Conservation (phyloP, 73 alveolate genomes). For the Tetrahymena malaccensis region DNA sequence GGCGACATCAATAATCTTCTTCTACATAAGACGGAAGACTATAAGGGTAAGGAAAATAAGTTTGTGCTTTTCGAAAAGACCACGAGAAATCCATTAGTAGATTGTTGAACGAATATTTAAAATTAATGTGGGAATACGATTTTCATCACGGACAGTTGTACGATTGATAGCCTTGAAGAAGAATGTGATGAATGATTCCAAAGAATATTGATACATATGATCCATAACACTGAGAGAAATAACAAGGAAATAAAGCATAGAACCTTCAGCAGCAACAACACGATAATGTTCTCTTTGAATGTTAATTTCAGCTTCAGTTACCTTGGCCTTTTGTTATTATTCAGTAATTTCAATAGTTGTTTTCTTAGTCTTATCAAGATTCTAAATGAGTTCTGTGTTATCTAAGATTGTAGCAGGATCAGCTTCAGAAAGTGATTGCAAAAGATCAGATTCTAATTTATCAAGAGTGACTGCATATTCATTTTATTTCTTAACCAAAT, state of each 20-base stretch:
- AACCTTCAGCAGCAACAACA: conserved; percentile 99
- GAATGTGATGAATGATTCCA: conserved; percentile 96
- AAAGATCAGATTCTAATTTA: conserved; percentile 91
- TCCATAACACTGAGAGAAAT: conserved; percentile 96
- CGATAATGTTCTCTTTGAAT: conserved; percentile 96
- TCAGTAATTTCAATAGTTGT: conserved; percentile 92
- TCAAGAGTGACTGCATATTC: conserved; percentile 95
- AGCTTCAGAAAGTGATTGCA: conserved; percentile 94
- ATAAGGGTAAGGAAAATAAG: conserved; percentile 95
- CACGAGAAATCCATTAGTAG: conserved; percentile 98
- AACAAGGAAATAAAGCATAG: conserved; percentile 98
- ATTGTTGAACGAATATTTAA: conserved; percentile 94
- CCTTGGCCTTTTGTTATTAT: conserved; percentile 80
- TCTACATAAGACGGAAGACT: conserved; percentile 97
- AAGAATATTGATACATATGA: conserved; percentile 99
- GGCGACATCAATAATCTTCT: conserved; percentile 72
- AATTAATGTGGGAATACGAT: conserved; percentile 88
- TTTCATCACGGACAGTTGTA: conserved; percentile 88
- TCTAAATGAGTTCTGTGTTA: conserved; percentile 90
- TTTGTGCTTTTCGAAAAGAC: conserved; percentile 98
- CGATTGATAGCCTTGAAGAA: conserved; percentile 98
- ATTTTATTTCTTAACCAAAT: conserved; percentile 93
- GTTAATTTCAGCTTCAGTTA: conserved; percentile 96
- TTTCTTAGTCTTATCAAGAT: conserved; percentile 93
- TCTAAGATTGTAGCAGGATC: conserved; percentile 98